Evolutionary conservation across 2,329 filamentous ascomycete species (phyloP).

Genomic region (Epichloe uncinata): DNA sequence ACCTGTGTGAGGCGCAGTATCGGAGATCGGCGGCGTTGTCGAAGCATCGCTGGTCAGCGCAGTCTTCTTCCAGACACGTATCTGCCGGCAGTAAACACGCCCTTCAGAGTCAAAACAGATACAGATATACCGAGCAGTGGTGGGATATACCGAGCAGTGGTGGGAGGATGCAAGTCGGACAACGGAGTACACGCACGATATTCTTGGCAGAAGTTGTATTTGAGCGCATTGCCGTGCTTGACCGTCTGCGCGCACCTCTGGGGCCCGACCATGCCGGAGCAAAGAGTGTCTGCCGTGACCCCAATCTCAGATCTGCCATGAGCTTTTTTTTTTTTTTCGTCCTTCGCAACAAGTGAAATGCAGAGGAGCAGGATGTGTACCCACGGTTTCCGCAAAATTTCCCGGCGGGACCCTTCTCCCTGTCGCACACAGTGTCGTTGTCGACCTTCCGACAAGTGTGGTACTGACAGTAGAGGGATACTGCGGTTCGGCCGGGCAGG

Average conservation of each 20-base stretch:
- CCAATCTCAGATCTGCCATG: no score
- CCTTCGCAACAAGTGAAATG: no score
- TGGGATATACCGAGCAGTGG: no score
- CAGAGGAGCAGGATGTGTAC: background rate
- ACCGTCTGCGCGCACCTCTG: background rate
- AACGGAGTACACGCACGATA: background rate
- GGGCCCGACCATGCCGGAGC: background rate
- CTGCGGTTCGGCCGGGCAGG: background rate
- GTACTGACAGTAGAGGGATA: constrained; percentile 1
- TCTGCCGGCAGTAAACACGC: background rate
- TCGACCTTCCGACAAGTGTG: constrained; percentile 4
- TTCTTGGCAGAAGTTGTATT: background rate
- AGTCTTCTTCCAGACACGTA: background rate
- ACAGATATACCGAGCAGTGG: no score
- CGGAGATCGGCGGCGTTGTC: background rate
- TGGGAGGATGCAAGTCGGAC: background rate
- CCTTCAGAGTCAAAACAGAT: no score
- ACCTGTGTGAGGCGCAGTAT: background rate
- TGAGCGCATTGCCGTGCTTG: background rate
- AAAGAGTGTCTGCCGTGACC: background rate
- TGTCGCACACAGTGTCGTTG: background rate
- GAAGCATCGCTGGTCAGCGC: background rate
- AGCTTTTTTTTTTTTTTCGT: no score
- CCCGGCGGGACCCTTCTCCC: background rate
- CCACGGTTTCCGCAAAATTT: constrained; percentile 1